Base-by-base conservation (phyloP, 768 basidiomycete genomes). In the Tricholomella constricta region DNA sequence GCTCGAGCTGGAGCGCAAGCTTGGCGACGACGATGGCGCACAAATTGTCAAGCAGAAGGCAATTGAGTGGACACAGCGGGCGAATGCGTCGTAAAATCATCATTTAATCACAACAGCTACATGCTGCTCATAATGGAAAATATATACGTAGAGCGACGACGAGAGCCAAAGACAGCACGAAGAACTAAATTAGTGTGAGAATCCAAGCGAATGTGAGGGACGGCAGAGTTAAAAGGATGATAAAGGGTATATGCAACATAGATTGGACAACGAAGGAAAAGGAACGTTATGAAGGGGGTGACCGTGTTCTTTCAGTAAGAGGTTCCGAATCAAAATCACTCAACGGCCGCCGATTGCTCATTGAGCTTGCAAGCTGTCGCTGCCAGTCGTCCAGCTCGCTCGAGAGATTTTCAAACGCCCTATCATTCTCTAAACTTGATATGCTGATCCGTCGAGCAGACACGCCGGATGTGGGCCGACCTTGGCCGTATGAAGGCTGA, bases 331-430 rank as follows among this genome's bases (percentile, higher is more conserved):
- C 90, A 53, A 86, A 86, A 58, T 88, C 86, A 64, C 85, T 88
- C 37, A 89, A 69, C 34, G 84, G 83, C 60, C 86, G 80, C 62
- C 88, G 83, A 58, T 77, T 81, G 68, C 82, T 84, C 83, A 90
- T 85, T 7, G 89, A 88, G 62, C 82, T 90, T 15, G 88, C 85
- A 52, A 92, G 78, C 63, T 91, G 89, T 50, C 89, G 81, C 66
- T 91, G 87, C 91, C 91, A 94, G 59, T 86, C 89, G 59, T 92
- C 90, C 64, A 92, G 69, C 65, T 93, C 89, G 62, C 81, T 88
- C 37, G 86, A 89, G 41, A 91, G 82, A 58, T 88, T 78, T 65
- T 89, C 88, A 59, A 89, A 89, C 10, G 83, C 85, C 49, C 86
- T 67, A 10, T 81, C 85, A 65, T 90, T 89, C 62, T 93, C 91